Base-by-base conservation (phyloP, 164 flowering plant genomes). In the Echeveria elegans region DNA sequence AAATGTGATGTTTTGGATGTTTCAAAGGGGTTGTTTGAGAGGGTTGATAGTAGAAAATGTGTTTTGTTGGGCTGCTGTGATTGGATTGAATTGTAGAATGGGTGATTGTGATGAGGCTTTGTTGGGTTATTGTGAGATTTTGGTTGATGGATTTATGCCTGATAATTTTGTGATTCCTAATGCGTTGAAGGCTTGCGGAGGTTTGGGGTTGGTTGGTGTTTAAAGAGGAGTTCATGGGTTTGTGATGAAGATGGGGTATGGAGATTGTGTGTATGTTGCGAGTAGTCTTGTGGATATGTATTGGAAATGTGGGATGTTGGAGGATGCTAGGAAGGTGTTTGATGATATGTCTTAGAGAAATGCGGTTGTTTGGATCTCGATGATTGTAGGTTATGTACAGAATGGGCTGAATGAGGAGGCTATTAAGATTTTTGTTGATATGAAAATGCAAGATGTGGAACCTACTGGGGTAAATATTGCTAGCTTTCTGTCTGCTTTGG, bases 251-350 rank as follows among this genome's bases (percentile, higher is more conserved):
- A 60, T 78, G 80, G 89, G 84, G 30, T 75, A 76, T 67, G 74
- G 48, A 61, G 77, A 52, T 34, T 85, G 97, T 77, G 89, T 84
- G 5, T 86, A 73, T 72, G 92, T 86, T 37, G 78, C 82, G 0
- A 87, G 88, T 73, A 84, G 89, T 76, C 75, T 88, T 61, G 79
- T 82, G 4, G 91, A 90, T 77, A 83, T 88, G 90, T 85, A 88
- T 75, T 92, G 92, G 7, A 90, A 90, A 77, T 87, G 89, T 69
- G 87, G 89, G 31, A 26, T 74, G 43, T 67, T 86, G 70, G 80
- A 65, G 2, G 85, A 86, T 62, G 95, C 88, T 15, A 67, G 77
- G 69, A 76, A 74, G 72, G 81, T 83, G 34, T 90, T 88, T 56
- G 87, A 83, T 82, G 66, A 40, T 37, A 87, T 85, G 77, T 36